Evolutionary conservation across 208 protist genomes (phyloP).

Genomic region (Perkinsela sp.): DNA sequence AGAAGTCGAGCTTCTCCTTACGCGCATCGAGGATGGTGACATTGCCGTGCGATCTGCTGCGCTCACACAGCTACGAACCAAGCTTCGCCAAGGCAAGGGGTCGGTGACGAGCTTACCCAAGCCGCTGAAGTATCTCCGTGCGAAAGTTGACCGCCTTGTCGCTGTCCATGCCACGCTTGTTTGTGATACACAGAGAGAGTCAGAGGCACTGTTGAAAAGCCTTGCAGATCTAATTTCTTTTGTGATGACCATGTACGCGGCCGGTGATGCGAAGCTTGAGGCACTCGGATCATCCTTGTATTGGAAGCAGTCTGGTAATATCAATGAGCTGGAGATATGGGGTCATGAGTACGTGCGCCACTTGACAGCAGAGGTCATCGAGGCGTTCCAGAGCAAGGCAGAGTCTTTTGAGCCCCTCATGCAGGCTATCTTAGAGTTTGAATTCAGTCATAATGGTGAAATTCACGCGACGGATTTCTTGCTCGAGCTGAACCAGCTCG

Average conservation of each 20-base stretch:
- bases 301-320: conserved; percentile 80
- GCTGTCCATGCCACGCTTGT: conserved; percentile 29
- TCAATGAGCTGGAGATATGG: conserved; percentile 76
- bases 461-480: conserved; percentile 92
- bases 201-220: conserved; percentile 66
- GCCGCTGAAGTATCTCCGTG: conserved; percentile 92
- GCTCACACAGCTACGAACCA: conserved; percentile 56
- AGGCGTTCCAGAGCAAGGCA: conserved; percentile 57
- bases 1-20: conserved; percentile 71
- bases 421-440: conserved; percentile 74
- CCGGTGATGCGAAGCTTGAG: conserved; percentile 21
- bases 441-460: conserved; percentile 82
- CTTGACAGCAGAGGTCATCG: conserved; percentile 70
- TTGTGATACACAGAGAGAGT: conserved; percentile 10
- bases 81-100: conserved; percentile 76
- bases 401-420: conserved; percentile 45
- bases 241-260: conserved; percentile 39
- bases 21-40: conserved; percentile 35
- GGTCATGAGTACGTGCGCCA: conserved; percentile 94
- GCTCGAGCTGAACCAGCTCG: conserved; percentile 74
- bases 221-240: conserved; percentile 92
- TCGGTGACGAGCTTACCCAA: conserved; percentile 97
- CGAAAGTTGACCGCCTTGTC: conserved; percentile 73
- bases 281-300: conserved; percentile 41
- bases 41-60: conserved; percentile 35